Percentiles rank a stretch among this genome's conserved stretches.
Conservation (phyloP, 139 green algal species). For the Tetratostichococcus sp. region DNA sequence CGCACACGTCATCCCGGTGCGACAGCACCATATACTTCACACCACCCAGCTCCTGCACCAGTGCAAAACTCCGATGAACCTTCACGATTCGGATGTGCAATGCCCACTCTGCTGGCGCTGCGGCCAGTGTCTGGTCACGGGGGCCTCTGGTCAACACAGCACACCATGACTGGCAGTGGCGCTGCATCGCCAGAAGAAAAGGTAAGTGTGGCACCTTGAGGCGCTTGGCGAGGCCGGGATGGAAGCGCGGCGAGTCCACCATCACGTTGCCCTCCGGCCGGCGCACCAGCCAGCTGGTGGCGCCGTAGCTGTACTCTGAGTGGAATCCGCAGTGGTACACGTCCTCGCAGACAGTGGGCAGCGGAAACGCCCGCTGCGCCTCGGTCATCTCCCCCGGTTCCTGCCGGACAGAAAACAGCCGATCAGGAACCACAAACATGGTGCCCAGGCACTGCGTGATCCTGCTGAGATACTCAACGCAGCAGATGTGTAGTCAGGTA, state of each 20-base stretch:
- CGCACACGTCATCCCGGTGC: conserved; percentile 77
- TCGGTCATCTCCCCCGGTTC: conserved; percentile 40
- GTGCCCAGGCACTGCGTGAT: no score
- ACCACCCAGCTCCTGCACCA: conserved; percentile 60
- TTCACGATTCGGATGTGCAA: no score
- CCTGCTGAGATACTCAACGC: no score
- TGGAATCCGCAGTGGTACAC: conserved; percentile 52
- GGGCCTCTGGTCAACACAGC: no score
- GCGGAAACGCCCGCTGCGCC: conserved; percentile 52
- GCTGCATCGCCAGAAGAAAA: no score
- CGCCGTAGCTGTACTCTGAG: conserved; percentile 55
- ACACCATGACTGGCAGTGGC: neutral
- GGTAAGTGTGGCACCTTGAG: no score
- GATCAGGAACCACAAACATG: neutral
- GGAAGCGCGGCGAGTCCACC: conserved; percentile 69
- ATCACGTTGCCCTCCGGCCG: conserved; percentile 68
- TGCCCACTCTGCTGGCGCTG: no score
- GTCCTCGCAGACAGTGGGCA: conserved; percentile 23
- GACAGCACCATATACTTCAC: conserved; percentile 72
- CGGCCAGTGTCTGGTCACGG: no score
- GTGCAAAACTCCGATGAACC: no score
- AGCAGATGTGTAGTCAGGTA: no score
- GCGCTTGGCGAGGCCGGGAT: conserved; percentile 51
- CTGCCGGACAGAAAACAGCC: neutral
- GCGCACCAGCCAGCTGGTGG: conserved; percentile 42